phyloP scores from a whole-genome alignment of 2,329 filamentous ascomycete genomes.

The Lecanicillium sp. region DNA sequence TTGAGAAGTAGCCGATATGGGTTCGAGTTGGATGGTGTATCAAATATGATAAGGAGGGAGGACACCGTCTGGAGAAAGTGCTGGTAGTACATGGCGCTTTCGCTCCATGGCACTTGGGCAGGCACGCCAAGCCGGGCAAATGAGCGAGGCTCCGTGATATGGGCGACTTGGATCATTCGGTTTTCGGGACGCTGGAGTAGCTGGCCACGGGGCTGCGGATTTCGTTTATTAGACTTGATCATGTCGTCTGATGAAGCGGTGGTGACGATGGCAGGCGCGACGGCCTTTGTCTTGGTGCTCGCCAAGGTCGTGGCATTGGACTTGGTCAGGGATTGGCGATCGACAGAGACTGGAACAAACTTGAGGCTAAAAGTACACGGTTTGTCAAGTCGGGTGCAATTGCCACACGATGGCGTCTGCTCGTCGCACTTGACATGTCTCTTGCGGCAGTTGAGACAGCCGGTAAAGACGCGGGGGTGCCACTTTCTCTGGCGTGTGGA shows the following conservation, averaged over 20 bases:
- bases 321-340: constrained; percentile 6
- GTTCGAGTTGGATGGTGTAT: constrained; percentile 26
- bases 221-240: no score
- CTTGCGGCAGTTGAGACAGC: constrained; percentile 30
- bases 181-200: no score
- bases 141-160: no score
- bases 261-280: no score
- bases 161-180: no score
- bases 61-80: constrained; percentile 31
- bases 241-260: no score
- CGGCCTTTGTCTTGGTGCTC: no score
- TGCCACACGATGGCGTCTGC: constrained; percentile 25
- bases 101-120: neutral
- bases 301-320: constrained; percentile 25
- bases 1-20: constrained; percentile 30
- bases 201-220: no score
- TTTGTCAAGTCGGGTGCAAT: constrained; percentile 22
- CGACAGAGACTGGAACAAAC: constrained; percentile 10
- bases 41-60: constrained; percentile 34
- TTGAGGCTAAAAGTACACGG: constrained; percentile 12
- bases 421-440: constrained; percentile 23
- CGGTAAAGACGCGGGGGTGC: constrained; percentile 32
- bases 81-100: constrained; percentile 23
- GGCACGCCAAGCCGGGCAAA: neutral
- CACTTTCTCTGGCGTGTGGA: constrained; percentile 19